These are phyloP conservation scores for Pseudocercospora macadamiae DNA, from an alignment of 2,329 filamentous ascomycete genomes.

Conservation along the genomic window DNA sequence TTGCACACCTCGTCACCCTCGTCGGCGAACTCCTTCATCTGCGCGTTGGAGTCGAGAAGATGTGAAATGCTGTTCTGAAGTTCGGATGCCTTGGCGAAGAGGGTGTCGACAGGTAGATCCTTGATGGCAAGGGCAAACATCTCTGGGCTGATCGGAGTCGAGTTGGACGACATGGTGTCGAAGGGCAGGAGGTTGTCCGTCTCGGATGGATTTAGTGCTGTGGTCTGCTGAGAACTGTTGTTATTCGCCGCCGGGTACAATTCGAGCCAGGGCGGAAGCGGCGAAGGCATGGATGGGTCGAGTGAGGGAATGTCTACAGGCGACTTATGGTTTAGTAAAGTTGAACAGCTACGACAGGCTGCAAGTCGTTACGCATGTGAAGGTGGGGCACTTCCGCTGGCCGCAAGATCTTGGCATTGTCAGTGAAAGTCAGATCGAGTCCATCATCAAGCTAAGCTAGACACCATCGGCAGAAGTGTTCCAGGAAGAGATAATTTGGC, in stretches of 20 bases:
- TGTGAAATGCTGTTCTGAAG: slow-evolving; percentile 74
- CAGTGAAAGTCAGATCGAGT: background rate
- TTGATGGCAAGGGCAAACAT: slow-evolving; percentile 60
- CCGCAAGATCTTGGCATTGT: too few relatives aligned
- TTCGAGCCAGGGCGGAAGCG: slow-evolving; percentile 21
- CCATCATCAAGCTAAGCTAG: background rate
- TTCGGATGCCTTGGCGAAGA: slow-evolving; percentile 76
- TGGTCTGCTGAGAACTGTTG: slow-evolving; percentile 8
- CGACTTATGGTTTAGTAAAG: background rate
- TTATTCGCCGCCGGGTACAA: slow-evolving; percentile 9
- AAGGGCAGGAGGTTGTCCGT: slow-evolving; percentile 19
- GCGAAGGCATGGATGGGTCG: slow-evolving; percentile 14
- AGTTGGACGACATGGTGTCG: slow-evolving; percentile 23
- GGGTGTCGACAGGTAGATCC: slow-evolving; percentile 66
- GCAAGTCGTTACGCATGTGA: background rate
- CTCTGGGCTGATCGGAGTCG: slow-evolving; percentile 33
- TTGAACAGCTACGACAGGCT: too few relatives aligned
- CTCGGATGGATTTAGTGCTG: slow-evolving; percentile 17
- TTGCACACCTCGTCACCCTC: slow-evolving; percentile 68
- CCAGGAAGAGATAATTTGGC: background rate
- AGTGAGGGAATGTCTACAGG: background rate
- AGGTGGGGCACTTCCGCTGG: slow-evolving; percentile 2
- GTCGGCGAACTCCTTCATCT: slow-evolving; percentile 70
- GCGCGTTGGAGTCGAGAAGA: slow-evolving; percentile 72
- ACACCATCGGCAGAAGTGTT: background rate